Evolutionary conservation across 139 green algal genomes (phyloP), one percentile per base, ranked within the genome.

Genomic region (Chara braunii): DNA sequence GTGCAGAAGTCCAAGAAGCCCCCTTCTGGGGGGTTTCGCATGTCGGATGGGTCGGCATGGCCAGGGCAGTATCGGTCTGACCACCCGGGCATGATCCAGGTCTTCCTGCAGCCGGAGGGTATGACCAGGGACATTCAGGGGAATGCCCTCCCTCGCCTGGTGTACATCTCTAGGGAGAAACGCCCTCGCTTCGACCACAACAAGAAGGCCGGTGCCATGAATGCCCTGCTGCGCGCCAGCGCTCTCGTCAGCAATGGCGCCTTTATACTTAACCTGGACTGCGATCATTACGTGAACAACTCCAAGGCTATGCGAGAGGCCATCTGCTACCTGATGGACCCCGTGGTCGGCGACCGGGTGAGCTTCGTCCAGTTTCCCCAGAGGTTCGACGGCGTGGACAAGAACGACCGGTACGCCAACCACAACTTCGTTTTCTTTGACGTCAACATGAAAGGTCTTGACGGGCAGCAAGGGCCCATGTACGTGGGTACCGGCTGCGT

Each of bases 241-340:
- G 67, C 28, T 8, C 60, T 75, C 22, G 62, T 75, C 22, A 75
- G 40, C 11, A 76, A 76, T 33, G 67, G 67, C 3, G 6, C 44
- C 7, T 74, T 64, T 9, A 51, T 76, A 28, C 34, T 76, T 37
- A 76, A 76, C 28, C 23, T 76, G 12, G 67, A 76, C 60, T 76
- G 67, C 42, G 67, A 76, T 37, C 67, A 76, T 33, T 76, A 76
- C 60, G 28, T 76, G 44, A 76, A 76, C 42, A 76, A 76, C 51
- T 74, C 59, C 23, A 14, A 63, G 12, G 60, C 58, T 22, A 12
- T 76, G 31, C 56, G 51, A 9, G 57, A 76, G n/a, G 67, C 67
- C 1, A 43, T 76, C 12, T 76, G 67, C 40, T 76, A 72, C 40
- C 69, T 75, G 34, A 43, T 75, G 37, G 67, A 75, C 29, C 67